A percentile compares a stretch with the other conserved stretches of the same genome.
Conservation (phyloP, 1,284 basidiomycete species). For the Ustanciosporium gigantosporum region DNA sequence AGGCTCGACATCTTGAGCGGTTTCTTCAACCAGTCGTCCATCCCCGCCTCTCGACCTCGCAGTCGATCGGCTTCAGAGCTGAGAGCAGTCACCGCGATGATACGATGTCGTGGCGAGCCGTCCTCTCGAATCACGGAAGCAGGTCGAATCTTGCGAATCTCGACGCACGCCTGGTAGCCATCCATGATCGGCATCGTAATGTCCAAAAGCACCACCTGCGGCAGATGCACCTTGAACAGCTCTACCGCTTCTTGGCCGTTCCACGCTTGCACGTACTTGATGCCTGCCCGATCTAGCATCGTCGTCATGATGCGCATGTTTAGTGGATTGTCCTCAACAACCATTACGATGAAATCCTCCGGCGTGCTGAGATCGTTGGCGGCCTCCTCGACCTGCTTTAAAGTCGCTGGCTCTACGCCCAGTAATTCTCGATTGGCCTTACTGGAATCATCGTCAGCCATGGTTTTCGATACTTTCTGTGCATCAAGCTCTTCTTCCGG, state of each 20-base stretch:
- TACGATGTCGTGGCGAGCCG: too few relatives aligned
- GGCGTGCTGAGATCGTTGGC: not conserved
- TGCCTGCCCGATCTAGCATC: constrained; percentile 28
- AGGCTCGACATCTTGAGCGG: too few relatives aligned
- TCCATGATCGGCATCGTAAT: constrained; percentile 49
- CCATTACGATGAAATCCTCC: constrained; percentile 36
- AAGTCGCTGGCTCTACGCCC: not conserved
- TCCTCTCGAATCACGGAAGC: constrained; percentile 34
- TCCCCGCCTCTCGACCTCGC: constrained; percentile 36
- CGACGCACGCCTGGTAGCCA: constrained; percentile 44
- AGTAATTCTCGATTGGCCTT: too few relatives aligned
- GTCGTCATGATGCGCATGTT: constrained; percentile 49
- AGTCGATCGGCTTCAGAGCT: constrained; percentile 41
- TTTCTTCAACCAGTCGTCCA: constrained; percentile 53
- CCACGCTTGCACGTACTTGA: constrained; percentile 36
- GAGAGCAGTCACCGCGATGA: constrained; percentile 50
- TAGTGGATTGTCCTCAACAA: constrained; percentile 55
- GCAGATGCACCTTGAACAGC: constrained; percentile 34
- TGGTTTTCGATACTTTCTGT: too few relatives aligned
- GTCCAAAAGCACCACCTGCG: constrained; percentile 48
- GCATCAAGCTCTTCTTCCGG: too few relatives aligned
- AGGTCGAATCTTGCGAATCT: constrained; percentile 39
- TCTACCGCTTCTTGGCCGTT: constrained; percentile 48
- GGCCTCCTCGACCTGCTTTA: constrained; percentile 3
- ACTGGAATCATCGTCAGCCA: too few relatives aligned